A percentile compares a stretch with the other conserved stretches of the same genome.
phyloP scores from a whole-genome alignment of 2,329 filamentous ascomycete genomes.

The Microsporum audouinii region DNA sequence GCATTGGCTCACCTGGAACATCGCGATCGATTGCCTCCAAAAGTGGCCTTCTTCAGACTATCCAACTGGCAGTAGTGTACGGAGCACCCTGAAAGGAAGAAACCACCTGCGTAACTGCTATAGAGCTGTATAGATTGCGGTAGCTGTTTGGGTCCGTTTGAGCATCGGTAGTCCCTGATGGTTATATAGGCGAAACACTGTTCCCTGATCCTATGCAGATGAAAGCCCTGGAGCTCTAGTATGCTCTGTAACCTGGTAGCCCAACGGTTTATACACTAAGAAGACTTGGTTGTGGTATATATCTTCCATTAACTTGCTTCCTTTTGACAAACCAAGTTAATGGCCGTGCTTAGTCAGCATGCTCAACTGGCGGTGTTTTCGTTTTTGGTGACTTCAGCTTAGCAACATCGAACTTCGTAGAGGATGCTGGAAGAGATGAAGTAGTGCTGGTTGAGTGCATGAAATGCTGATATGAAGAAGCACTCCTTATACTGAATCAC shows the following conservation, averaged over 20 bases:
- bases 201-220: background rate
- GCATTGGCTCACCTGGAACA: slow-evolving; percentile 4
- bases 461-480: background rate
- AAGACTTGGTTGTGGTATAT: too few relatives aligned
- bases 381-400: too few relatives aligned
- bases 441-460: background rate
- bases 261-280: too few relatives aligned
- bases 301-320: too few relatives aligned
- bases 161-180: background rate
- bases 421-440: background rate
- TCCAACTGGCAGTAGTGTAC: background rate
- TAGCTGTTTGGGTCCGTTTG: background rate
- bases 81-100: background rate
- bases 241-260: too few relatives aligned
- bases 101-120: background rate
- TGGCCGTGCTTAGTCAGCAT: background rate
- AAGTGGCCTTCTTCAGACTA: background rate
- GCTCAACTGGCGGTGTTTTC: too few relatives aligned
- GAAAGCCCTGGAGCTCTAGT: too few relatives aligned
- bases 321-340: too few relatives aligned
- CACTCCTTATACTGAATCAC: background rate
- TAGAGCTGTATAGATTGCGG: background rate
- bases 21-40: background rate
- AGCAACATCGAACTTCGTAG: too few relatives aligned
- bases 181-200: background rate